phyloP scores from a whole-genome alignment of 352 stramenopile genomes.

The Discostella stelligera region DNA sequence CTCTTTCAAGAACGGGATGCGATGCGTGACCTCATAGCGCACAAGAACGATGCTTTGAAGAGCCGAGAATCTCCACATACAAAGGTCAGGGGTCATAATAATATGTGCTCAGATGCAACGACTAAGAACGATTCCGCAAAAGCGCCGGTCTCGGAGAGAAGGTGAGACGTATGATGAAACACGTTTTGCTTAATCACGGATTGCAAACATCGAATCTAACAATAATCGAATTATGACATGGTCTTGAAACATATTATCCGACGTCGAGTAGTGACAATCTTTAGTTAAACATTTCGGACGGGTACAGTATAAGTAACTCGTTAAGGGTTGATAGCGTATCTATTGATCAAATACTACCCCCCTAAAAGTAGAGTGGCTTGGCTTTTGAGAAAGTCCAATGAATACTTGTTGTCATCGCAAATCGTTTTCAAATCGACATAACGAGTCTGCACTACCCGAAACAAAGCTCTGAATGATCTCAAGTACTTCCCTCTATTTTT shows the following conservation, averaged over 20 bases:
- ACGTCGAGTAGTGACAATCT: neutral
- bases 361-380: conserved; percentile 56
- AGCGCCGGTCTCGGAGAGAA: conserved; percentile 27
- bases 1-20: conserved; percentile 51
- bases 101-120: conserved; percentile 17
- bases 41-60: conserved; percentile 20
- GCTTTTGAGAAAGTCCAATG: conserved; percentile 73
- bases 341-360: conserved; percentile 20
- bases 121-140: conserved; percentile 28
- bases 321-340: neutral
- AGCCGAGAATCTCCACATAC: neutral
- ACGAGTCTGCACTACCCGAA: conserved; percentile 68
- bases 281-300: neutral
- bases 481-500: conserved; percentile 76
- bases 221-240: neutral
- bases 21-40: conserved; percentile 28
- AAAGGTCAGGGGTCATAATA: conserved; percentile 18
- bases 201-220: neutral
- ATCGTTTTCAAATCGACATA: conserved; percentile 76
- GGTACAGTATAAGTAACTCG: neutral
- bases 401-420: conserved; percentile 80
- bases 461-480: conserved; percentile 73
- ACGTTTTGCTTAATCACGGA: neutral
- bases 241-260: neutral
- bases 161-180: conserved; percentile 20